These are phyloP conservation scores for Aspergillus carlsbadensis DNA, from an alignment of 495 filamentous ascomycete genomes.

Conservation along the genomic window DNA sequence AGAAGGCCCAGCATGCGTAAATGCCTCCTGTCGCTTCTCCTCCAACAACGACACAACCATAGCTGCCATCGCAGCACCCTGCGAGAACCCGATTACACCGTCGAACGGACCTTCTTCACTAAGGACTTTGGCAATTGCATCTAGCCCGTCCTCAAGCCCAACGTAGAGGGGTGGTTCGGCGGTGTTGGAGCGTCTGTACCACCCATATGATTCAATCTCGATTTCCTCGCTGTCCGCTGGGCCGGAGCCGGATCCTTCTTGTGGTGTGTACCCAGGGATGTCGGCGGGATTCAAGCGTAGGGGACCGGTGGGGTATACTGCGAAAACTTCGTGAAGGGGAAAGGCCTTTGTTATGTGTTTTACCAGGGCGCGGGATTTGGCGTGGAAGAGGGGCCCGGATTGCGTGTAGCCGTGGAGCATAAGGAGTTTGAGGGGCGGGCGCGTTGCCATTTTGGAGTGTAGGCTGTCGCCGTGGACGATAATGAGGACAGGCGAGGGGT, in stretches of 20 bases:
- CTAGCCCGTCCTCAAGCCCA: conserved; percentile 64
- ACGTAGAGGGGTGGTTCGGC: conserved; percentile 56
- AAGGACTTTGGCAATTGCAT: conserved; percentile 56
- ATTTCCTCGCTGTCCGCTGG: conserved; percentile 27
- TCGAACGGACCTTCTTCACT: conserved; percentile 61
- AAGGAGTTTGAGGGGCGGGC: conserved; percentile 52
- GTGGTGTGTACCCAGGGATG: conserved; percentile 63
- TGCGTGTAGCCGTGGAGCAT: conserved; percentile 80
- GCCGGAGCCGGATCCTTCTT: conserved; percentile 5
- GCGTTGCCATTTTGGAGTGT: conserved; percentile 13
- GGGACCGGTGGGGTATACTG: conserved; percentile 54
- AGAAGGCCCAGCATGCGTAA: conserved; percentile 31
- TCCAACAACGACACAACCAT: conserved; percentile 73
- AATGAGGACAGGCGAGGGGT: background rate
- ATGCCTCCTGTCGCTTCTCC: conserved; percentile 41
- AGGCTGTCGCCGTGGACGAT: background rate
- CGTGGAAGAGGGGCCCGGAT: conserved; percentile 80
- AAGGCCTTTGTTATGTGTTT: conserved; percentile 78
- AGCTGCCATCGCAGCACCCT: conserved; percentile 64
- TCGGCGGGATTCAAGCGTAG: conserved; percentile 62
- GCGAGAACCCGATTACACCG: conserved; percentile 74
- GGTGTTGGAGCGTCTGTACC: conserved; percentile 68
- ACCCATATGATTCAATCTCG: conserved; percentile 69
- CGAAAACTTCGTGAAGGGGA: conserved; percentile 49
- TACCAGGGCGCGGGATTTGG: conserved; percentile 83